phyloP scores from a whole-genome alignment of 768 basidiomycete genomes.

The Termitomyces sp. region DNA sequence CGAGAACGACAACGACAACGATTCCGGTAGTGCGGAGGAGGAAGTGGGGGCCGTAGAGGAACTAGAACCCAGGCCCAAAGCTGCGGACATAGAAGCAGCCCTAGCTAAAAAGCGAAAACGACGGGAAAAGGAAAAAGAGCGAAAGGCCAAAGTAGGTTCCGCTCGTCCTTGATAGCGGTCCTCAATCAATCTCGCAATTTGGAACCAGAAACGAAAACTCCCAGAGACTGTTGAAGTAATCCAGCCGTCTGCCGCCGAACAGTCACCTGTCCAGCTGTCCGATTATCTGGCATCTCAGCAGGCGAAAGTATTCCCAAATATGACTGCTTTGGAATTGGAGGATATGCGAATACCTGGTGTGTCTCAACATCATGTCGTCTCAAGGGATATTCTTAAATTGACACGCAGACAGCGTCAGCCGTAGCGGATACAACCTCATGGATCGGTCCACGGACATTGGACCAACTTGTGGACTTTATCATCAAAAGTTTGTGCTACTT shows the following conservation, averaged over 20 bases:
- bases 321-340: slow-evolving; percentile 73
- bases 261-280: slow-evolving; percentile 52
- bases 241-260: slow-evolving; percentile 47
- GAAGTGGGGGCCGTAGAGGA: slow-evolving; percentile 17
- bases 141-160: slow-evolving; percentile 56
- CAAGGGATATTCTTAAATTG: slow-evolving; percentile 37
- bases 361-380: slow-evolving; percentile 17
- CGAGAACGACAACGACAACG: slow-evolving; percentile 21
- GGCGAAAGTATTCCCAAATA: slow-evolving; percentile 59
- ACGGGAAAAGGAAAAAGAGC: slow-evolving; percentile 69
- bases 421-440: slow-evolving; percentile 75
- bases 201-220: slow-evolving; percentile 61
- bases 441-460: slow-evolving; percentile 66
- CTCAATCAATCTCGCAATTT: not conserved
- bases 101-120: slow-evolving; percentile 65
- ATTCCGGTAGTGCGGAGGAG: slow-evolving; percentile 32
- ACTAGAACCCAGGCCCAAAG: slow-evolving; percentile 6
- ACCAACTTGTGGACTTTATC: slow-evolving; percentile 72
- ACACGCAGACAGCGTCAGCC: slow-evolving; percentile 57
- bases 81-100: slow-evolving; percentile 16
- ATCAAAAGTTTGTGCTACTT: slow-evolving; percentile 48
- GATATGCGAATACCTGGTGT: slow-evolving; percentile 77
- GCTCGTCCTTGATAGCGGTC: not conserved
- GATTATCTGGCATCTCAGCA: slow-evolving; percentile 65
- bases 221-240: slow-evolving; percentile 34